Evolutionary conservation across 2,329 filamentous ascomycete species (phyloP).

Genomic region (Ophiostoma sp.): DNA sequence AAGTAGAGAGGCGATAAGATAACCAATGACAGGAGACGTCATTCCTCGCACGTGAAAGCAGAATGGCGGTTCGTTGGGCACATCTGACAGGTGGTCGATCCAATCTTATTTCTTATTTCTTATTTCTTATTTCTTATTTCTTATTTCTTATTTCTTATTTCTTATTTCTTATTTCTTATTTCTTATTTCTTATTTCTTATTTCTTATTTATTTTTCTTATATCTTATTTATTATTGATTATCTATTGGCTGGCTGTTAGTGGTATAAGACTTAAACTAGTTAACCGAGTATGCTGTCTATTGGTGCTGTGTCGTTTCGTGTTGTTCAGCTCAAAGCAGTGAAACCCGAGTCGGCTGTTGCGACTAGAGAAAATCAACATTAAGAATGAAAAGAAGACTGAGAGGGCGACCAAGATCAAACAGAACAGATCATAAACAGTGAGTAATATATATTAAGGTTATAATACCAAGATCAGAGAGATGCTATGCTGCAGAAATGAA

Average conservation of each 20-base stretch:
- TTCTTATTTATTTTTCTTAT: no score
- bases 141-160: no score
- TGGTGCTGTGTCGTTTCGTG: not conserved
- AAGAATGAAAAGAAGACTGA: not conserved
- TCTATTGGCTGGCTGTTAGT: not conserved
- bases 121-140: no score
- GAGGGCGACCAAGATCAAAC: no score
- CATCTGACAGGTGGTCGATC: not conserved
- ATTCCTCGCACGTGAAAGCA: constrained; percentile 21
- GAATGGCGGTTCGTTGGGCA: constrained; percentile 18
- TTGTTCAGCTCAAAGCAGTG: not conserved
- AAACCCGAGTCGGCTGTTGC: not conserved
- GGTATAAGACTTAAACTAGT: not conserved
- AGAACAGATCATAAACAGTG: no score
- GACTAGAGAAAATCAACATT: not conserved
- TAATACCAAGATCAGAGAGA: not conserved
- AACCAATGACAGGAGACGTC: not conserved
- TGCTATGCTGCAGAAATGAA: not conserved
- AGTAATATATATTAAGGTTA: not conserved
- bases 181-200: no score
- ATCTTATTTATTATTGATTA: no score
- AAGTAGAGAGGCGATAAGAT: not conserved
- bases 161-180: no score
- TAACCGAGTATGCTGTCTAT: not conserved
- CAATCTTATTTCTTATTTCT: no score